Base-by-base conservation (phyloP, 108 stramenopile species). In the Cyclostephanos tholiformis region DNA sequence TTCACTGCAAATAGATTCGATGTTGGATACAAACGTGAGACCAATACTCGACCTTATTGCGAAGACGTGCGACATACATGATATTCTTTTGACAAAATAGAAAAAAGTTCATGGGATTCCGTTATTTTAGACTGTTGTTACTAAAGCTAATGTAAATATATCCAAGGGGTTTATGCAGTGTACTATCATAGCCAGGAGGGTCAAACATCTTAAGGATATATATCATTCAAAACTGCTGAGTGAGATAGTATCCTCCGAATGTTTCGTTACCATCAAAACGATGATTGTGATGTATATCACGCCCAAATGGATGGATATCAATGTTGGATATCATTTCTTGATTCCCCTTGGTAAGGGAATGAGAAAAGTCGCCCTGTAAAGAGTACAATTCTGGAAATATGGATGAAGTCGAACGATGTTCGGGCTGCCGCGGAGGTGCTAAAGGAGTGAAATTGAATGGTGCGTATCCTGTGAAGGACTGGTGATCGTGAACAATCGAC, bases 1-100 rank as follows among this genome's bases (percentile, higher is more conserved):
- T 72, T 79, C 41, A 49, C 66, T 50, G 2, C 78, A 23, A 81
- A 81, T 74, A 50, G 80, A 65, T 81, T 81, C 52, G 80, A 81
- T 74, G 73, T 81, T 3, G 80, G 80, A 4, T 81, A 74, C 51
- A 67, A 74, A 30, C 57, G 79, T 12, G 72, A 61, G n/a, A 22
- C 69, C 0, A 60, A 51, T 32, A 32, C 60, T 59, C 23, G 26
- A 26, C 23, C 25, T 46, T 46, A 16, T 14, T 14, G 44, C 13
- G 44, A 16, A 46, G 44, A 46, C 16, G 51, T 75, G 56, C 75
- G 61, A 49, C 63, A 63, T 13, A 46, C 12, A 16, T 46, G 44
- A 16, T 16, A 27, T 46, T 10, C 12, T 46, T 16, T 30, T 22
- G 0, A 14, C 16, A 14, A 46, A 46, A 46, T 46, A 16, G 44